These are phyloP conservation scores for Kalanchoe fedtschenkoi DNA, from an alignment of 164 flowering plant species.

Conservation along the genomic window DNA sequence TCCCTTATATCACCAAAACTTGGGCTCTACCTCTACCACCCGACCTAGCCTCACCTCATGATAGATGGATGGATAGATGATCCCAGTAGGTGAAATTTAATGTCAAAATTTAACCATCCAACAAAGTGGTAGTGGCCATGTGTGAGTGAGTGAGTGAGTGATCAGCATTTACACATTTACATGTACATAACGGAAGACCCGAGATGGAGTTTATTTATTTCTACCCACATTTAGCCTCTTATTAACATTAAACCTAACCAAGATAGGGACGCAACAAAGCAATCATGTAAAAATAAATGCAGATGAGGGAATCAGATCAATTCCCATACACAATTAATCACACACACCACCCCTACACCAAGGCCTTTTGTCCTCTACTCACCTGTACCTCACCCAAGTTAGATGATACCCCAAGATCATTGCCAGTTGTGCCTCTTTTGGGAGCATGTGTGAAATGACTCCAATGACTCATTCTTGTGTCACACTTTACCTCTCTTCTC, in stretches of 20 bases:
- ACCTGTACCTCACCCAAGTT: conserved; percentile 4
- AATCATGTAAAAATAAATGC: too few relatives aligned
- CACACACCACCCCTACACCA: too few relatives aligned
- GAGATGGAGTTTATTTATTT: too few relatives aligned
- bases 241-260: not conserved
- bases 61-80: not conserved
- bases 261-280: too few relatives aligned
- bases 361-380: conserved; percentile 5
- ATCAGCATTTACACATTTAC: not conserved
- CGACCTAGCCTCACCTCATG: too few relatives aligned
- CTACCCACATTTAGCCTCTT: not conserved
- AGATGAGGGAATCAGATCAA: not conserved
- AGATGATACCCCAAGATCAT: not conserved
- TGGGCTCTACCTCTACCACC: too few relatives aligned
- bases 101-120: not conserved
- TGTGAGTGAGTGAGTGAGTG: not conserved
- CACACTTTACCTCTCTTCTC: too few relatives aligned
- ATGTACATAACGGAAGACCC: not conserved
- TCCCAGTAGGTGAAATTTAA: not conserved
- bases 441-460: too few relatives aligned
- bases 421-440: conserved; percentile 5
- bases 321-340: too few relatives aligned
- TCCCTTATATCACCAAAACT: conserved; percentile 6
- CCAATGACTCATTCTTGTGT: too few relatives aligned
- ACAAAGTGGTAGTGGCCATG: not conserved